Percentiles rank a stretch among this genome's conserved stretches.
Evolutionary conservation across 73 alveolate genomes (phyloP).

Genomic region (Blepharisma japonicum): DNA sequence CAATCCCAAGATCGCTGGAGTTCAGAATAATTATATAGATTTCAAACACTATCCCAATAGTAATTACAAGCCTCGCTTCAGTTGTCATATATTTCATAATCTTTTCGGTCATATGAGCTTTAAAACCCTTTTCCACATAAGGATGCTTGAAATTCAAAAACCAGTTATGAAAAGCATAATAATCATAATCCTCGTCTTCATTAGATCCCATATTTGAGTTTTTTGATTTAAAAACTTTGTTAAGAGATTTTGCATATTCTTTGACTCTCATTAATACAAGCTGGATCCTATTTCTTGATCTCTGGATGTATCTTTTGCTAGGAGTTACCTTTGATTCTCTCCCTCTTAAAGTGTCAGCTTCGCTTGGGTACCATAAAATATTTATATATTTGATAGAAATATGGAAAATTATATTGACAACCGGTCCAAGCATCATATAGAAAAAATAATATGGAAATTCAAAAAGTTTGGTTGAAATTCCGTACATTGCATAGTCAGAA

Average conservation of each 20-base stretch:
- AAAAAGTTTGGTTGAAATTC: not conserved
- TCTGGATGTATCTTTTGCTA: no score
- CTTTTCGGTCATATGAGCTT: not conserved
- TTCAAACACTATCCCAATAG: no score
- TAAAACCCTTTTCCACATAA: conserved; percentile 8
- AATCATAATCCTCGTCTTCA: not conserved
- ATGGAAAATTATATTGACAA: not conserved
- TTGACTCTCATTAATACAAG: no score
- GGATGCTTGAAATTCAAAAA: conserved; percentile 9
- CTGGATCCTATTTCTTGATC: no score
- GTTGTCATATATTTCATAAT: not conserved
- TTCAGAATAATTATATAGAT: no score
- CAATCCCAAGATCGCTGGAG: no score
- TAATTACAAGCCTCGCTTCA: no score
- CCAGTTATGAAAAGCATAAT: not conserved
- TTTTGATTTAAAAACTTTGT: no score
- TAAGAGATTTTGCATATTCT: no score
- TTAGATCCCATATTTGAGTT: not conserved
- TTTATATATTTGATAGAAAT: not conserved
- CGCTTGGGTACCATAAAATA: not conserved
- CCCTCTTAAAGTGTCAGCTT: conserved; percentile 4
- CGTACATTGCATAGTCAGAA: not conserved
- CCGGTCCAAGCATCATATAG: not conserved
- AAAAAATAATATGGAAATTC: not conserved
- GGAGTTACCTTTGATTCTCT: not conserved